These are phyloP conservation scores for Tetrahymena malaccensis DNA, from an alignment of 73 alveolate species.

Conservation along the genomic window DNA sequence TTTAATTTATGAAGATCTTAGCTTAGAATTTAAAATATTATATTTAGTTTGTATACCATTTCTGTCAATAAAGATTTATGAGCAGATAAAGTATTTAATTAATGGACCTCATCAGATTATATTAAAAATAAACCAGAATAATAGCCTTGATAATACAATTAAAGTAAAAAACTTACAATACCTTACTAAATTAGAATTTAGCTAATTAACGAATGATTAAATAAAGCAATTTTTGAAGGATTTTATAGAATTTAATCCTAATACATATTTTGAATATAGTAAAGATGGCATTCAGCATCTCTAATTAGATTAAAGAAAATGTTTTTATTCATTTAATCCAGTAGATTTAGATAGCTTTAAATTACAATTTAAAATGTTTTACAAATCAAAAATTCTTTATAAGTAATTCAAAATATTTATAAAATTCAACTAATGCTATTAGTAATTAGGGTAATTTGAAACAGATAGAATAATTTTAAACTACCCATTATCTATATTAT, in stretches of 20 bases:
- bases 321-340: neutral
- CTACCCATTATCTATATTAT: neutral
- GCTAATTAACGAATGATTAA: neutral
- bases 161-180: too few species aligned
- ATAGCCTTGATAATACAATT: too few species aligned
- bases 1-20: neutral
- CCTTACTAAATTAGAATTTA: neutral
- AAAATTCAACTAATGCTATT: neutral
- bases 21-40: neutral
- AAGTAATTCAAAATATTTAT: too few species aligned
- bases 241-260: neutral
- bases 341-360: neutral
- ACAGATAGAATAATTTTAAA: neutral
- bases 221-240: neutral
- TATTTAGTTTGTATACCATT: neutral
- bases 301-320: neutral
- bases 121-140: too few species aligned
- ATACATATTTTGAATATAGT: neutral
- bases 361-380: neutral
- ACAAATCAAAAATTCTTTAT: neutral
- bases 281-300: neutral
- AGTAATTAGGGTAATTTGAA: neutral
- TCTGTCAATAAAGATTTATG: neutral
- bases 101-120: neutral
- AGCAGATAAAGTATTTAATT: too few species aligned